phyloP scores from a whole-genome alignment of 345 rosid genomes.

The Gossypium anomalum region DNA sequence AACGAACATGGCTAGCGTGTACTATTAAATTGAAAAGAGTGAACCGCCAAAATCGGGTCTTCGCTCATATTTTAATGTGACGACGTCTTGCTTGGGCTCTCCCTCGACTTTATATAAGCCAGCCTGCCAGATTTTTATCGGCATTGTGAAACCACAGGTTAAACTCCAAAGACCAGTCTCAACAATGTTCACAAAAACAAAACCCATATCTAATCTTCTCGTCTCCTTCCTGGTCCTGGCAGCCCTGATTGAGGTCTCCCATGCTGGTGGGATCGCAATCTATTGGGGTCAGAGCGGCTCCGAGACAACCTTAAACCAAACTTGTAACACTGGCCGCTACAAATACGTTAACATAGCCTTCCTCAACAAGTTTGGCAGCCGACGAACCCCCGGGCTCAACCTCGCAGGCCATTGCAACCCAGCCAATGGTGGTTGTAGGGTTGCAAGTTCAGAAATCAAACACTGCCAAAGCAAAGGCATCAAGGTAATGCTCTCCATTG shows the following conservation, averaged over 20 bases:
- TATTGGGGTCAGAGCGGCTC: conserved; percentile 60
- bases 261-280: conserved; percentile 32
- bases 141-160: neutral
- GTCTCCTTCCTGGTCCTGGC: conserved; percentile 2
- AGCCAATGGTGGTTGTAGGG: conserved; percentile 26
- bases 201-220: conserved; percentile 9
- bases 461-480: conserved; percentile 44
- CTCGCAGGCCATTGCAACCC: conserved; percentile 3
- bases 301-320: conserved; percentile 42
- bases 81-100: neutral
- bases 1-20: neutral
- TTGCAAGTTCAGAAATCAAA: conserved; percentile 31
- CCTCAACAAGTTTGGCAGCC: neutral
- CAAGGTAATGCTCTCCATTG: conserved; percentile 60
- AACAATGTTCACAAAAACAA: conserved; percentile 19
- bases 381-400: neutral
- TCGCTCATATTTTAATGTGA: conserved; percentile 5
- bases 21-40: neutral
- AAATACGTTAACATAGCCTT: conserved; percentile 5
- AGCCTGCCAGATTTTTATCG: neutral
- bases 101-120: neutral
- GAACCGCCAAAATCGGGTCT: conserved; percentile 4
- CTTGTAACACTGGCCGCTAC: conserved; percentile 46
- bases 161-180: neutral
- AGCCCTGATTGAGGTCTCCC: neutral